Conservation (phyloP, 257 asterid genomes). For the Coffea canephora region DNA sequence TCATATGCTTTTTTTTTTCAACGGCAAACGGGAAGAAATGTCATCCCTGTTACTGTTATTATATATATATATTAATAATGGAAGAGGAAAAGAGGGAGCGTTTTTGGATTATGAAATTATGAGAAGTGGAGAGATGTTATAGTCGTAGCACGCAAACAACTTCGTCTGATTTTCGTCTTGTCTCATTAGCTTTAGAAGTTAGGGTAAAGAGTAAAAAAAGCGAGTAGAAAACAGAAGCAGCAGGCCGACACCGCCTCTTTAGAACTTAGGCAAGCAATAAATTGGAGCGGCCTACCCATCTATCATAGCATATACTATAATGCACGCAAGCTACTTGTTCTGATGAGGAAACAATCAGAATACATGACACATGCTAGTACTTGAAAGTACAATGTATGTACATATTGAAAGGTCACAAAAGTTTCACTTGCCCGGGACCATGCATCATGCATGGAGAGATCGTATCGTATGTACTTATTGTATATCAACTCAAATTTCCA, state of each 20-base stretch:
- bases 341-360: background rate
- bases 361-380: slow-evolving; percentile 46
- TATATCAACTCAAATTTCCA: too few species aligned
- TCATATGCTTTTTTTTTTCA: too few species aligned
- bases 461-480: too few species aligned
- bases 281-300: slow-evolving; percentile 5
- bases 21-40: too few species aligned
- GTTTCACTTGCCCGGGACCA: background rate
- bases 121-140: background rate
- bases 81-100: too few species aligned
- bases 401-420: slow-evolving; percentile 19
- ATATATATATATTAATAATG: too few species aligned
- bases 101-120: background rate
- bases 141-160: background rate
- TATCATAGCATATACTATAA: background rate
- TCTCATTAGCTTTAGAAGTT: background rate
- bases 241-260: background rate
- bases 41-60: too few species aligned
- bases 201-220: background rate
- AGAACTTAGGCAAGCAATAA: background rate
- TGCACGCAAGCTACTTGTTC: background rate
- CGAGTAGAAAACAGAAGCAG: background rate
- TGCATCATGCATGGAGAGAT: background rate
- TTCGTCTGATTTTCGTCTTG: background rate
- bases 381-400: slow-evolving; percentile 76